These are phyloP conservation scores for Suillus cothurnatus DNA, from an alignment of 768 basidiomycete genomes.

Conservation along the genomic window DNA sequence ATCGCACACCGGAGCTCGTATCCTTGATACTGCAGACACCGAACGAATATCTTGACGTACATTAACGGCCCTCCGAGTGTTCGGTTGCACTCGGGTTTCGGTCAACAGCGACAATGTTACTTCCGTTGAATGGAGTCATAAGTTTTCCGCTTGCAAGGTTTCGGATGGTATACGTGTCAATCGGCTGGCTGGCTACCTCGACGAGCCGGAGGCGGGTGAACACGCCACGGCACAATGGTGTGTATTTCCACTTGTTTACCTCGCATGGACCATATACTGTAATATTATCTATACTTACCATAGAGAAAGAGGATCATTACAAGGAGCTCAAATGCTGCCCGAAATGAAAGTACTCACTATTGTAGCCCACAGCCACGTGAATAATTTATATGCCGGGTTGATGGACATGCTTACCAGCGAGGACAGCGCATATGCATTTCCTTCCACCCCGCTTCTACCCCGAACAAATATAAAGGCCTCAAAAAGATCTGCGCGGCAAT, in stretches of 20 bases:
- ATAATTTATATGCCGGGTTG: neutral
- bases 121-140: too few species aligned
- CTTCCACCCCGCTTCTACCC: too few species aligned
- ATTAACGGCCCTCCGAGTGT: too few species aligned
- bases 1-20: neutral
- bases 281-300: neutral
- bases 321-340: neutral
- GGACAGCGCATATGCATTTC: too few species aligned
- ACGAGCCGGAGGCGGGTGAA: neutral
- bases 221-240: too few species aligned
- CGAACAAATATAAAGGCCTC: neutral
- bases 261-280: neutral
- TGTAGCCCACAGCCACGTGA: neutral
- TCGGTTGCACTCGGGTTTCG: too few species aligned
- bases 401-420: neutral
- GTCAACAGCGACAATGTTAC: too few species aligned
- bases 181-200: neutral
- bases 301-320: neutral
- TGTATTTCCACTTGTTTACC: neutral
- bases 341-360: neutral
- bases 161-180: neutral
- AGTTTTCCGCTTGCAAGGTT: too few species aligned
- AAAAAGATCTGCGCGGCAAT: neutral
- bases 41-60: neutral
- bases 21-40: neutral